These are phyloP conservation scores for Venturia aucupariae DNA, from an alignment of 2,329 filamentous ascomycete species.

Conservation along the genomic window DNA sequence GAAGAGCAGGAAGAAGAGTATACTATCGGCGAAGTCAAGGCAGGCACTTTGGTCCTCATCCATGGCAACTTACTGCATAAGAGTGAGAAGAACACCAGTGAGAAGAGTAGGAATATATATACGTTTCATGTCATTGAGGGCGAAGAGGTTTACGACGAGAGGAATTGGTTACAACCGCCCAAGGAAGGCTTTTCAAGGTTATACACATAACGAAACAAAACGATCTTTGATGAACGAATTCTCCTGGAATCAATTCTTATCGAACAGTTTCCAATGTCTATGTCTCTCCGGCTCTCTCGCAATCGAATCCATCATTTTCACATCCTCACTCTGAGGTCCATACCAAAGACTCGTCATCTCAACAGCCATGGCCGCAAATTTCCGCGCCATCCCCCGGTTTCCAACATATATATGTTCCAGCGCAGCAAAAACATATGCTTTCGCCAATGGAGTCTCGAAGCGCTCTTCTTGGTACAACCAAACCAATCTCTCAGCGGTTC, in stretches of 20 bases:
- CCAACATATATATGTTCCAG: slow-evolving; percentile 33
- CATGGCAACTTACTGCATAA: slow-evolving; percentile 95
- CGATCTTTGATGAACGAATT: background rate
- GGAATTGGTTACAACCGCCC: slow-evolving; percentile 90
- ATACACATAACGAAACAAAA: background rate
- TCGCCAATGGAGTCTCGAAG: slow-evolving; percentile 24
- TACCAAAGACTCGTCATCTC: slow-evolving; percentile 22
- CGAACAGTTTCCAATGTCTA: slow-evolving; percentile 20
- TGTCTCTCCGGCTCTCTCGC: slow-evolving; percentile 22
- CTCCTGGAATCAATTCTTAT: background rate
- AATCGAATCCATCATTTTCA: slow-evolving; percentile 28
- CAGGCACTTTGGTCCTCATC: slow-evolving; percentile 82
- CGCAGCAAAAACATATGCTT: slow-evolving; percentile 29
- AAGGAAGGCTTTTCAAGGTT: slow-evolving; percentile 53
- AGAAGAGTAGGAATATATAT: slow-evolving; percentile 79
- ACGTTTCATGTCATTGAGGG: slow-evolving; percentile 96
- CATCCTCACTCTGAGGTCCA: slow-evolving; percentile 21
- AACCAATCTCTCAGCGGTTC: slow-evolving; percentile 30
- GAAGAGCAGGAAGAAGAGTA: slow-evolving; percentile 49
- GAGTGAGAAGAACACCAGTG: slow-evolving; percentile 84
- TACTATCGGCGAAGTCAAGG: slow-evolving; percentile 77
- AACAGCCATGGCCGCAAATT: slow-evolving; percentile 26
- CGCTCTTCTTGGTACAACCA: slow-evolving; percentile 30
- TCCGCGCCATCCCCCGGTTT: slow-evolving; percentile 23
- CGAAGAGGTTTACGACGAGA: slow-evolving; percentile 65